Evolutionary conservation across 257 asterid genomes (phyloP), one percentile per base, ranked within the genome.

Genomic region (Fraxinus cuspidata): DNA sequence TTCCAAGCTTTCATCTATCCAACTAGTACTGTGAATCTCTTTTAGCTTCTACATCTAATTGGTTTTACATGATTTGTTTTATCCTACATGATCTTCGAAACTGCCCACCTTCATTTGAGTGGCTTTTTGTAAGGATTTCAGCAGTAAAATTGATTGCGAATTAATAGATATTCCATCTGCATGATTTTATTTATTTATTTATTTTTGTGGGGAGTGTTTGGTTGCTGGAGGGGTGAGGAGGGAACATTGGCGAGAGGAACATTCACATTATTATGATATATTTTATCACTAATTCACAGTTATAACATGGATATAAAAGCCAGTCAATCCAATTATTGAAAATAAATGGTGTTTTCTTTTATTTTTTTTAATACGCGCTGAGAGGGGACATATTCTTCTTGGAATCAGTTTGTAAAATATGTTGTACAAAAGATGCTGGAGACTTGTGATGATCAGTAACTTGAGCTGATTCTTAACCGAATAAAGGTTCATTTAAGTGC

Each of bases 341-440:
- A 53, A 53, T 2, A 53, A 5, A 53, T 2, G 64, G 25, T n/a
- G 11, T 53, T 5, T 53, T 8, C n/a, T 19, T 25, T 0, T n/a
- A 56, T 5, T 53, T 8, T 56, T 19, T 25, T 0, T n/a, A 56
- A 56, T 56, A n/a, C 28, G 6, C 3, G 25, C 63, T 51, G 21
- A 51, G 21, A 51, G 7, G 9, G 25, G 16, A 60, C 68, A 10
- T 60, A 3, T 8, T 72, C 15, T 72, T 69, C 42, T n/a, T 74
- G 71, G 21, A 40, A 12, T 40, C 97, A 89, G 84, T 93, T 86
- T 63, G 98, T 90, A 13, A 91, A 90, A 81, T 93, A 93, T 31
- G 97, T 93, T 79, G 96, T 91, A 44, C 97, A 93, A 89, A 93
- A 93, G 83, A 97, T 91, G 84, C 91, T 93, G 73, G 98, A 91